Evolutionary conservation across 148 eudicot species (phyloP).

Genomic region (Spergularia marina): DNA sequence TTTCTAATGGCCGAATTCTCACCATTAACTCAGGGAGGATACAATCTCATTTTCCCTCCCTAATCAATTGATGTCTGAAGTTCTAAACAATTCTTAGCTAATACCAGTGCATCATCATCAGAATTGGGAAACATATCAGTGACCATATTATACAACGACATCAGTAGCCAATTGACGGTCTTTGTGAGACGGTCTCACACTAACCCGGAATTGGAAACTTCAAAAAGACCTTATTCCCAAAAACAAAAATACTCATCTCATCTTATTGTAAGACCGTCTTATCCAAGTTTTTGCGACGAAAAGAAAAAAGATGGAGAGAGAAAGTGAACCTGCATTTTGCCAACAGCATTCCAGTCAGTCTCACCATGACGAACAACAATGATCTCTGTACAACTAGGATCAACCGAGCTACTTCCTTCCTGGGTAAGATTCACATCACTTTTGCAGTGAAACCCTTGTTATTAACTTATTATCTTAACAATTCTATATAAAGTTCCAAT

Average conservation of each 20-base stretch:
- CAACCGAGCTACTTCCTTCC: constrained; percentile 3
- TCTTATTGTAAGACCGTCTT: neutral
- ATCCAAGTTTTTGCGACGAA: neutral
- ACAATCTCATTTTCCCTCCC: too few relatives aligned
- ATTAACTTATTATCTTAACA: neutral
- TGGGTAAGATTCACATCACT: constrained; percentile 7
- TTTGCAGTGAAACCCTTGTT: constrained; percentile 18
- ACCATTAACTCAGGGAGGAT: too few relatives aligned
- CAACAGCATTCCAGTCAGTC: constrained; percentile 74
- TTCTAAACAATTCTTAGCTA: too few relatives aligned
- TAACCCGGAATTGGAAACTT: too few relatives aligned
- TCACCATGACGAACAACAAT: constrained; percentile 34
- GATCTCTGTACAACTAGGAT: constrained; percentile 21
- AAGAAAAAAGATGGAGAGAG: neutral
- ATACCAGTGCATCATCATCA: too few relatives aligned
- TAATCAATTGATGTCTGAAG: too few relatives aligned
- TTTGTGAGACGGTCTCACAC: neutral
- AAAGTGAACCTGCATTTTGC: constrained; percentile 55
- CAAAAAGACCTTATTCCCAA: too few relatives aligned
- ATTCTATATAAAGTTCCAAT: constrained; percentile 27
- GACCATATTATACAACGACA: too few relatives aligned
- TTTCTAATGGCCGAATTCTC: too few relatives aligned
- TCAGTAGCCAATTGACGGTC: too few relatives aligned
- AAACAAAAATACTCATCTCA: too few relatives aligned
- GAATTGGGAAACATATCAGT: too few relatives aligned